These are phyloP conservation scores for Phyllosticta capitalensis DNA, from an alignment of 2,329 filamentous ascomycete species.

Conservation along the genomic window DNA sequence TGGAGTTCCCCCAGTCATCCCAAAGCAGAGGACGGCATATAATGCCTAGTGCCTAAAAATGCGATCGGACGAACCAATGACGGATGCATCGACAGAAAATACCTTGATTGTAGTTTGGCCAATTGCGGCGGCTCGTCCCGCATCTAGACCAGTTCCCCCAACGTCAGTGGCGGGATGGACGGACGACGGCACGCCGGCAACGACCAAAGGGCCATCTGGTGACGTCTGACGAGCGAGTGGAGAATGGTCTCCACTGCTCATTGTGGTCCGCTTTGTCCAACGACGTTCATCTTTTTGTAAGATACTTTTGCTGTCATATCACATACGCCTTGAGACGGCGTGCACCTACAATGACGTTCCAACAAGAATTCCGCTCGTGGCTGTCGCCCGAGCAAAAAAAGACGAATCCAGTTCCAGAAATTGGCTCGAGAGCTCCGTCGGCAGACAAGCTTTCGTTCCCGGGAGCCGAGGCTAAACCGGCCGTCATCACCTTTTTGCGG, in stretches of 20 bases:
- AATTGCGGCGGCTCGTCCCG: background rate
- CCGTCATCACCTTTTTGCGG: constrained; percentile 57
- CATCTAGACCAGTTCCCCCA: background rate
- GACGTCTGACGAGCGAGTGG: background rate
- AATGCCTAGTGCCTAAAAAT: no score
- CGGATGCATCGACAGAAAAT: background rate
- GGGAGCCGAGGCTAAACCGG: constrained; percentile 41
- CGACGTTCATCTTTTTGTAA: background rate
- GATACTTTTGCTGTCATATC: background rate
- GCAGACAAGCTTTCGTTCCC: constrained; percentile 45
- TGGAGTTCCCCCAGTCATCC: no score
- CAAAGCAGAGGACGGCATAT: no score
- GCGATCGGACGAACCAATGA: no score
- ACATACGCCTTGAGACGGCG: background rate
- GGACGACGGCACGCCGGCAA: background rate
- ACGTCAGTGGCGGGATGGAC: background rate
- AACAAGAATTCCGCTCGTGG: constrained; percentile 35
- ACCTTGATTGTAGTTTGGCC: background rate
- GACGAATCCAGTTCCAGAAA: constrained; percentile 36
- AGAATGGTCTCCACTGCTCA: background rate
- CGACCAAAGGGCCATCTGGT: background rate
- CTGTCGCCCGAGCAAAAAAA: constrained; percentile 23
- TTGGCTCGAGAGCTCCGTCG: constrained; percentile 48
- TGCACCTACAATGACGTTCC: constrained; percentile 24
- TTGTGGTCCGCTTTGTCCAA: background rate